Conservation (phyloP, 2,329 filamentous ascomycete genomes). For the Trichothecium roseum region DNA sequence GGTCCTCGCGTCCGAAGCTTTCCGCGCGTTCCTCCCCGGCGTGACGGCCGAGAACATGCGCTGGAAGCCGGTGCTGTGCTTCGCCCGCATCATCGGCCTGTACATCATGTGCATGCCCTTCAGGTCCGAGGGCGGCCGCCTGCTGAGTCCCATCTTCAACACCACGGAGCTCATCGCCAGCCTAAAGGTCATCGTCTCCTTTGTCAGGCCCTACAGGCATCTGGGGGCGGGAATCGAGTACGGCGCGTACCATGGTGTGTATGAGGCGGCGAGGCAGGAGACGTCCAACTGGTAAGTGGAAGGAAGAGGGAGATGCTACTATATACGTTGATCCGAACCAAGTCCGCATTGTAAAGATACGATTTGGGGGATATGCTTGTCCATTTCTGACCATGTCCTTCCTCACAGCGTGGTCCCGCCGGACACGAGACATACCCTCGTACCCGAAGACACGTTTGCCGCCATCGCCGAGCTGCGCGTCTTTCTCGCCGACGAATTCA, state of each 20-base stretch:
- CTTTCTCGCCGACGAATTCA: slow-evolving; percentile 11
- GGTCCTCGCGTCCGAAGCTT: slow-evolving; percentile 17
- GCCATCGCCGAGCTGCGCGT: slow-evolving; percentile 10
- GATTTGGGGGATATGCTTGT: too few relatives aligned
- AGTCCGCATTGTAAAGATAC: too few relatives aligned
- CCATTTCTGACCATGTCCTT: too few relatives aligned
- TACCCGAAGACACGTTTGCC: slow-evolving; percentile 12
- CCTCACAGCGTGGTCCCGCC: too few relatives aligned
- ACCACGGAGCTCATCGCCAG: slow-evolving; percentile 11
- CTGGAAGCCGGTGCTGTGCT: slow-evolving; percentile 25
- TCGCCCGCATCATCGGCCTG: slow-evolving; percentile 27
- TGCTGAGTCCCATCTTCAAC: slow-evolving; percentile 12
- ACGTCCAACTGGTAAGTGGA: slow-evolving; percentile 7
- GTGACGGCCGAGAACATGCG: slow-evolving; percentile 7
- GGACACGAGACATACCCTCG: slow-evolving; percentile 2
- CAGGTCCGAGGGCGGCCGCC: slow-evolving; percentile 7
- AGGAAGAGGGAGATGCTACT: too few relatives aligned
- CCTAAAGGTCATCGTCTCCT: slow-evolving; percentile 12
- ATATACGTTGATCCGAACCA: too few relatives aligned
- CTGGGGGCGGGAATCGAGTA: too few relatives aligned
- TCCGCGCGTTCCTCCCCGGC: slow-evolving; percentile 11
- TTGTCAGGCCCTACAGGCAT: slow-evolving; percentile 7
- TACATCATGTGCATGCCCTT: slow-evolving; percentile 14
- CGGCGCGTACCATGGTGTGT: too few relatives aligned
- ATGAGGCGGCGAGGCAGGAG: too few relatives aligned